phyloP scores from a whole-genome alignment of 1,284 basidiomycete species.

The Cryptococcus jaspeensis region DNA sequence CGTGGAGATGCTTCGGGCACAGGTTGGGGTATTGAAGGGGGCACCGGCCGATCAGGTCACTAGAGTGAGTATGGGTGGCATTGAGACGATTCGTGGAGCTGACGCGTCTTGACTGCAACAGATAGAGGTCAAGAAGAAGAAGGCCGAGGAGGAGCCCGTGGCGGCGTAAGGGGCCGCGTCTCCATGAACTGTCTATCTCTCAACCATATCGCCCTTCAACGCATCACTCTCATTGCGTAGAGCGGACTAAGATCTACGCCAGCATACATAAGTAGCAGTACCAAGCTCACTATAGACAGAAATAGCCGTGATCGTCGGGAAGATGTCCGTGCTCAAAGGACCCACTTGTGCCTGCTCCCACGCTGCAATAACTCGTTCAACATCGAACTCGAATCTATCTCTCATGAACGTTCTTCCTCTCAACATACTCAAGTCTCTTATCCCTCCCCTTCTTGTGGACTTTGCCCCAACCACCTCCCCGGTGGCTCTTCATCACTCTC shows the following conservation, averaged over 20 bases:
- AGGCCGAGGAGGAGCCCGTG: conserved; percentile 32
- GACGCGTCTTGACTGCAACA: conserved; percentile 1
- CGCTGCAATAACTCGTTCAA: too few relatives aligned
- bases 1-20: conserved; percentile 48
- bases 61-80: conserved; percentile 32
- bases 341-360: too few relatives aligned
- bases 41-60: conserved; percentile 50
- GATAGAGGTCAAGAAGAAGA: conserved; percentile 50
- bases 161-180: neutral
- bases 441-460: too few relatives aligned
- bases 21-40: conserved; percentile 52
- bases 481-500: too few relatives aligned
- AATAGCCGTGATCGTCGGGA: too few relatives aligned
- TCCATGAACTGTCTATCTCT: neutral
- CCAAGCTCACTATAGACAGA: too few relatives aligned
- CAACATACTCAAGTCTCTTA: too few relatives aligned
- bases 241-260: neutral
- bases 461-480: too few relatives aligned
- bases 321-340: too few relatives aligned
- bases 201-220: neutral
- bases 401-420: too few relatives aligned
- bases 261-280: neutral
- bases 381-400: too few relatives aligned
- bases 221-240: neutral
- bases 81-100: too few relatives aligned